Evolutionary conservation across 352 stramenopile species (phyloP).

Genomic region (Pythium aristosporum): DNA sequence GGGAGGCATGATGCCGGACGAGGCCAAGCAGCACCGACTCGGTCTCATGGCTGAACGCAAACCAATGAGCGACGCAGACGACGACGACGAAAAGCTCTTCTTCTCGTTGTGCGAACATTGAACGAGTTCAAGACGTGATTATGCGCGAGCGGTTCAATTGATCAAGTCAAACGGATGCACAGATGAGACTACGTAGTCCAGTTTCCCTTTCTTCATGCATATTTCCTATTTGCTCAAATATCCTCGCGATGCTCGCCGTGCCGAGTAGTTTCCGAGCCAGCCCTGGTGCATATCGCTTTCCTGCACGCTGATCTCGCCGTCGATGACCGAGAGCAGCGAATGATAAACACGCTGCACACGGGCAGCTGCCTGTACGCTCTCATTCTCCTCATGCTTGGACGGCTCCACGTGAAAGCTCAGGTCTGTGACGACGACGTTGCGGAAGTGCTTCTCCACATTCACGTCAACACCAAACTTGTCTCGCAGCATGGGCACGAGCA

Average conservation of each 20-base stretch:
- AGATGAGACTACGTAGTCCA: no score
- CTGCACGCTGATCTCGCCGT: constrained; percentile 32
- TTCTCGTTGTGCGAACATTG: constrained; percentile 31
- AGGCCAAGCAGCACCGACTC: constrained; percentile 26
- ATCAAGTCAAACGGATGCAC: no score
- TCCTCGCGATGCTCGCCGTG: constrained; percentile 18
- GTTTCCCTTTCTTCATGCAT: no score
- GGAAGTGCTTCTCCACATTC: constrained; percentile 55
- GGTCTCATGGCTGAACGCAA: constrained; percentile 30
- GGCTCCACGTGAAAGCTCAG: constrained; percentile 44
- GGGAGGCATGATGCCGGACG: constrained; percentile 22
- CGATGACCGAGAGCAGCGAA: constrained; percentile 52
- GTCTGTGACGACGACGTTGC: constrained; percentile 65
- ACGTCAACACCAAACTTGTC: constrained; percentile 58
- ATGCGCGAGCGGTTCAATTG: no score
- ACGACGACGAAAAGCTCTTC: constrained; percentile 15
- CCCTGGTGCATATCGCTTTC: constrained; percentile 37
- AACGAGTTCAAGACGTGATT: neutral
- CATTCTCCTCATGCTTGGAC: constrained; percentile 6
- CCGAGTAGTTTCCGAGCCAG: constrained; percentile 32
- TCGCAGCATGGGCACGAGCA: constrained; percentile 59
- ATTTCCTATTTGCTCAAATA: constrained; percentile 30
- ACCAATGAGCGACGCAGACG: neutral
- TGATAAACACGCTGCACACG: constrained; percentile 54
- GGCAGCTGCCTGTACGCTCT: constrained; percentile 27